Percentiles rank a stretch among this genome's conserved stretches.
phyloP scores from a whole-genome alignment of 257 asterid species.

The Schizonepeta tenuifolia region DNA sequence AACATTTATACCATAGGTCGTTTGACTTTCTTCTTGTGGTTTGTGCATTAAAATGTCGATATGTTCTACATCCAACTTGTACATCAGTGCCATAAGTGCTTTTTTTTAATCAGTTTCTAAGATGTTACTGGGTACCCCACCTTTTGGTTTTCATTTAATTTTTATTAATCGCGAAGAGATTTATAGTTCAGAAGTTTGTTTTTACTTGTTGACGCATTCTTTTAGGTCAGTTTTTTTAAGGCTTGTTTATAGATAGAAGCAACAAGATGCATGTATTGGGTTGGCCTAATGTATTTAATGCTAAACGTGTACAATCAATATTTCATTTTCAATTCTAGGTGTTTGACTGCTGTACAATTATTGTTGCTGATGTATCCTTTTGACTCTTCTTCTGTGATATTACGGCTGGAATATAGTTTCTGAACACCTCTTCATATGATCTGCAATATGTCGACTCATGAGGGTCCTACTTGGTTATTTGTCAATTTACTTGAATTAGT shows the following conservation, averaged over 20 bases:
- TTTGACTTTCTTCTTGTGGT: background rate
- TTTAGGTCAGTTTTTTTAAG: background rate
- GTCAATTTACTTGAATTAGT: too few species aligned
- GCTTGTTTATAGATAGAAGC: conserved; percentile 4
- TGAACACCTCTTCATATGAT: too few species aligned
- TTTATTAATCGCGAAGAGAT: background rate
- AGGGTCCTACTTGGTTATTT: too few species aligned
- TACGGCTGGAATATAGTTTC: too few species aligned
- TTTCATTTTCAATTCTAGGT: background rate
- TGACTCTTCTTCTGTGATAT: too few species aligned
- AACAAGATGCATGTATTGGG: background rate
- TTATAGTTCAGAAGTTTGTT: background rate
- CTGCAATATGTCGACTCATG: too few species aligned
- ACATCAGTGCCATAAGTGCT: background rate
- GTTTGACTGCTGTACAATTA: background rate
- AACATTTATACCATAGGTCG: background rate
- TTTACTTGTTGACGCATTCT: background rate
- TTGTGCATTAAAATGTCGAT: background rate
- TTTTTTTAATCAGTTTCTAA: background rate
- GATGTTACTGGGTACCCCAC: background rate
- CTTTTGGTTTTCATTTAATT: background rate
- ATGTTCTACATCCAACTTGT: background rate
- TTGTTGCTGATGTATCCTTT: background rate
- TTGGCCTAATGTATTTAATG: too few species aligned
- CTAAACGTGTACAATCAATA: background rate